Evolutionary conservation across 805 yeast genomes (phyloP).

Genomic region (Debaryomyces hansenii): DNA sequence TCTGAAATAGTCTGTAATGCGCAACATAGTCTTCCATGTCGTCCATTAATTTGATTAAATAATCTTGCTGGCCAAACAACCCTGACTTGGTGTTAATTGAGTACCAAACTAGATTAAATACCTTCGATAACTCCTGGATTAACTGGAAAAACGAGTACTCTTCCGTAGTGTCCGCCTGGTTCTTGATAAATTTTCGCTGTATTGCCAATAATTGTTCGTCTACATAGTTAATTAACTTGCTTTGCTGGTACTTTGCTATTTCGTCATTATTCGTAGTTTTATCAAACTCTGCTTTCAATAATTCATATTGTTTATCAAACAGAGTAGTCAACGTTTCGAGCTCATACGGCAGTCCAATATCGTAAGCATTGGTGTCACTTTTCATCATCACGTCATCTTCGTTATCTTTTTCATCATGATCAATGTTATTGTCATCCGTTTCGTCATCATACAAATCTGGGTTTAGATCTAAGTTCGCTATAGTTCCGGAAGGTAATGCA

Average conservation of each 20-base stretch:
- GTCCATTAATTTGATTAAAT: slow-evolving; percentile 32
- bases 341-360: neutral
- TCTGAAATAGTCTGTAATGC: slow-evolving; percentile 22
- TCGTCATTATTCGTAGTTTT: neutral
- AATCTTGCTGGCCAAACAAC: slow-evolving; percentile 37
- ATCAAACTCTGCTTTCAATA: slow-evolving; percentile 12
- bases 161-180: slow-evolving; percentile 28
- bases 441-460: slow-evolving; percentile 37
- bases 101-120: slow-evolving; percentile 33
- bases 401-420: neutral
- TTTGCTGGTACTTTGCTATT: slow-evolving; percentile 30
- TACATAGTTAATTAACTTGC: slow-evolving; percentile 33
- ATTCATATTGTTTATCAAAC: slow-evolving; percentile 29
- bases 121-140: slow-evolving; percentile 21
- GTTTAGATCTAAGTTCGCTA: slow-evolving; percentile 37
- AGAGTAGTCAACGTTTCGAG: slow-evolving; percentile 20
- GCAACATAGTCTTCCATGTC: slow-evolving; percentile 41
- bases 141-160: slow-evolving; percentile 25
- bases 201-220: slow-evolving; percentile 35
- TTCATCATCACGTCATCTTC: slow-evolving; percentile 1
- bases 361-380: neutral
- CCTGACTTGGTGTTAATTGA: slow-evolving; percentile 22
- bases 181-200: slow-evolving; percentile 36
- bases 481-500: slow-evolving; percentile 14
- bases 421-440: slow-evolving; percentile 7